Evolutionary conservation across 176 grass and related monocot genomes (phyloP).

Genomic region (Otatea glauca): DNA sequence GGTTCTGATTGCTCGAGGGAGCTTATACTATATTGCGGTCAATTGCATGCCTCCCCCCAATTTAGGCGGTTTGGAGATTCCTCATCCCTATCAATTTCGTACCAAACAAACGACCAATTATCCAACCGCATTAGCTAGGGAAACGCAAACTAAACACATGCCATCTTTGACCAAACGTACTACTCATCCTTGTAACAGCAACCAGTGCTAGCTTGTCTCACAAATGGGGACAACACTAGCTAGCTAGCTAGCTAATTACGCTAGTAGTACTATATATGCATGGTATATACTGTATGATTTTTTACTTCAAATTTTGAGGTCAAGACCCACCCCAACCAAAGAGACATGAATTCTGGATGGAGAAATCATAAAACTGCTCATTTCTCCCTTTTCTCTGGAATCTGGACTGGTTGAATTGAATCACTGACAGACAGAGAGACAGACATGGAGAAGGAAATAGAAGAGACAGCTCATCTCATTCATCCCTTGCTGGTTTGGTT

Average conservation of each 20-base stretch:
- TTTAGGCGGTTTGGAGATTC: conserved; percentile 20
- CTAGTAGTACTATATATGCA: not conserved
- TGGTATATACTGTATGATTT: not conserved
- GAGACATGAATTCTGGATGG: not conserved
- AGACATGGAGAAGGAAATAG: too few relatives aligned
- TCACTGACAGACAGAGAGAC: too few relatives aligned
- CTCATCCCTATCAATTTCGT: not conserved
- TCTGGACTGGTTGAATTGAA: not conserved
- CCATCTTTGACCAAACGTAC: conserved; percentile 4
- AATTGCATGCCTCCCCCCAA: conserved; percentile 18
- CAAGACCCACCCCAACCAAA: not conserved
- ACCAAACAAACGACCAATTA: conserved; percentile 11
- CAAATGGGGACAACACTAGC: not conserved
- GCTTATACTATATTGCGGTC: not conserved
- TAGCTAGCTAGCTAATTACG: not conserved
- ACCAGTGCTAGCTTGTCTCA: not conserved
- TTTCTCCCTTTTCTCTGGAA: not conserved
- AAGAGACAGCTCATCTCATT: too few relatives aligned
- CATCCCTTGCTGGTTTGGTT: too few relatives aligned
- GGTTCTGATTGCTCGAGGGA: conserved; percentile 22
- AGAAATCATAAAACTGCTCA: not conserved
- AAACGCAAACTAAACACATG: not conserved
- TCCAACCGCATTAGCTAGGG: not conserved
- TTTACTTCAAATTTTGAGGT: not conserved
- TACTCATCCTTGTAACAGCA: not conserved